Percentiles rank a stretch among this genome's conserved stretches.
phyloP scores from a whole-genome alignment of 1,284 basidiomycete genomes.

The Naganishia albida region DNA sequence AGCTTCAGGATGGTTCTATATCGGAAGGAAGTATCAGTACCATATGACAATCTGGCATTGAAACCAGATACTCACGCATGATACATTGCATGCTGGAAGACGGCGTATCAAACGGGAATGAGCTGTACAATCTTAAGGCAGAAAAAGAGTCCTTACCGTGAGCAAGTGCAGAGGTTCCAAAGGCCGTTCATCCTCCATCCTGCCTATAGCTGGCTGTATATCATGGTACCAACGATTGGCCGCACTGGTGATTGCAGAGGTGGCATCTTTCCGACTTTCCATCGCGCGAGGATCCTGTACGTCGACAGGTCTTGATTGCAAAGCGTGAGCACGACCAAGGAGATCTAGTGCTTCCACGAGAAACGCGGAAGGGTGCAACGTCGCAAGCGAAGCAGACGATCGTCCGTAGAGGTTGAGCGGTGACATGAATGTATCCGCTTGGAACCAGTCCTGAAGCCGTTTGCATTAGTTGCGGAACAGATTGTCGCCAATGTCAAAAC shows the following conservation, averaged over 20 bases:
- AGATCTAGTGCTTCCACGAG: conserved; percentile 53
- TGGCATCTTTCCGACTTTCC: conserved; percentile 45
- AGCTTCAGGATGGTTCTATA: conserved; percentile 50
- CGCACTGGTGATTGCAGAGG: conserved; percentile 43
- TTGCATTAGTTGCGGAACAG: background rate
- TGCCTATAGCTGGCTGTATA: conserved; percentile 31
- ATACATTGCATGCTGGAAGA: conserved; percentile 46
- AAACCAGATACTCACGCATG: conserved; percentile 42
- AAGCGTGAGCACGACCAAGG: conserved; percentile 49
- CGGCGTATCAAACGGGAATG: background rate
- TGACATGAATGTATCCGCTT: conserved; percentile 45
- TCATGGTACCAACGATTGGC: conserved; percentile 47
- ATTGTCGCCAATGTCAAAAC: conserved; percentile 23
- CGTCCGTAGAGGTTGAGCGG: conserved; percentile 42
- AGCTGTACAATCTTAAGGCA: background rate
- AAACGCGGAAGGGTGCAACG: conserved; percentile 48
- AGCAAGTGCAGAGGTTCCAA: conserved; percentile 36
- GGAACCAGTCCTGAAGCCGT: conserved; percentile 45
- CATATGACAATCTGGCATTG: too few relatives aligned
- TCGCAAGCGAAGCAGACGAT: conserved; percentile 26
- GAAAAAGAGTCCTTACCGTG: conserved; percentile 41
- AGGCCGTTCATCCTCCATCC: conserved; percentile 23
- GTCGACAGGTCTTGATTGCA: conserved; percentile 48
- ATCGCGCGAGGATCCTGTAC: conserved; percentile 46
- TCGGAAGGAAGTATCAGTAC: conserved; percentile 20